Evolutionary conservation across 345 rosid species (phyloP).

Genomic region (Lepidium africanum): DNA sequence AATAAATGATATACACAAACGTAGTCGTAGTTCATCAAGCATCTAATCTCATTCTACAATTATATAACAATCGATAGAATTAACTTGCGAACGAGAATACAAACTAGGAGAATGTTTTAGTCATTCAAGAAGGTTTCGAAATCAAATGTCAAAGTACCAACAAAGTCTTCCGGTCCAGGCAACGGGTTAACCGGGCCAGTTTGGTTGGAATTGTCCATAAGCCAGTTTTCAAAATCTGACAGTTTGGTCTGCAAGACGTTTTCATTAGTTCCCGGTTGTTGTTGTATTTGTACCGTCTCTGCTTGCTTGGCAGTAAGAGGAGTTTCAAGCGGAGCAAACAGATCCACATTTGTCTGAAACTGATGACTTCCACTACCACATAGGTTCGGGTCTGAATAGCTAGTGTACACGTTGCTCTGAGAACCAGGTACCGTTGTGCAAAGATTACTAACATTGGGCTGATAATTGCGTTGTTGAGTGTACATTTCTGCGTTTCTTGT

Average conservation of each 20-base stretch:
- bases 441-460: not conserved
- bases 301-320: not conserved
- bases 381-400: not conserved
- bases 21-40: not conserved
- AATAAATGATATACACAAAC: not conserved
- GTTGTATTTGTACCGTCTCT: constrained; percentile 1
- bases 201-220: constrained; percentile 23
- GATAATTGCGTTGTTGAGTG: constrained; percentile 6
- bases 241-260: constrained; percentile 16
- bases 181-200: not conserved
- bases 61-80: not conserved
- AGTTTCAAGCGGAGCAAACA: not conserved
- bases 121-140: constrained; percentile 23
- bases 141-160: constrained; percentile 17
- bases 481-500: not conserved
- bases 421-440: not conserved
- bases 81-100: not conserved
- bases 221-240: constrained; percentile 24
- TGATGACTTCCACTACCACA: not conserved
- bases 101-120: not conserved
- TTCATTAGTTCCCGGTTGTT: constrained; percentile 12
- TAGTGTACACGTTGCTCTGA: not conserved
- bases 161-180: constrained; percentile 8
- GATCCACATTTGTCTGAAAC: constrained; percentile 12
- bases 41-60: not conserved